These are phyloP conservation scores for Debaryomycetaceae sp. DNA, from an alignment of 1,139 yeast species.

Conservation along the genomic window DNA sequence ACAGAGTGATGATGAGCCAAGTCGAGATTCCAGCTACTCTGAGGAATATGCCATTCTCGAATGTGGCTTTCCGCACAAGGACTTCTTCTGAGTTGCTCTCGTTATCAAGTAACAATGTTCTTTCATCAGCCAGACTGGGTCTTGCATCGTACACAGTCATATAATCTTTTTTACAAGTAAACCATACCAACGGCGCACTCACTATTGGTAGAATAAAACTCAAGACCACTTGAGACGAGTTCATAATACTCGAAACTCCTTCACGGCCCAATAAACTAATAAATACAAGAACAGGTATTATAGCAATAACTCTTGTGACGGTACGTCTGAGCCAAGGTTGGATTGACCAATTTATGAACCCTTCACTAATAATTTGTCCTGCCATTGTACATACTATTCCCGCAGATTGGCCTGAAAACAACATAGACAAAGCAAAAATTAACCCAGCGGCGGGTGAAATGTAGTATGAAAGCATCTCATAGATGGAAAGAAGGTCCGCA, in stretches of 20 bases:
- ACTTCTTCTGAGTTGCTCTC: constrained; percentile 2
- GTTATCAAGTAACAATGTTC: constrained; percentile 13
- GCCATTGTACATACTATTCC: constrained; percentile 82
- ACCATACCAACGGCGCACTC: constrained; percentile 71
- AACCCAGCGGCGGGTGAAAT: constrained; percentile 71
- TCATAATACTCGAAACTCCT: constrained; percentile 67
- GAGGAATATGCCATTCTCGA: constrained; percentile 64
- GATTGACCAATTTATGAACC: constrained; percentile 70
- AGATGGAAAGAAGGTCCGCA: constrained; percentile 75
- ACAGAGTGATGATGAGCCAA: constrained; percentile 68
- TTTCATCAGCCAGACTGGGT: constrained; percentile 11
- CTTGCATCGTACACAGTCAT: constrained; percentile 46
- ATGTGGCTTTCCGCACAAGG: constrained; percentile 24
- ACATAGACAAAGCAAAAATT: constrained; percentile 68
- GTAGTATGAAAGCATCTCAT: constrained; percentile 56
- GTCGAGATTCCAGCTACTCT: constrained; percentile 55
- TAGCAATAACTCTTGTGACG: constrained; percentile 68
- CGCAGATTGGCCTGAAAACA: constrained; percentile 77
- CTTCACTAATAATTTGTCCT: constrained; percentile 79
- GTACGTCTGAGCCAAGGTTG: constrained; percentile 69
- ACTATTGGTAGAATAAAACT: constrained; percentile 71
- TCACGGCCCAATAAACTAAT: constrained; percentile 65
- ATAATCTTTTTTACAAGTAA: constrained; percentile 58
- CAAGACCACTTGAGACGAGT: constrained; percentile 71
- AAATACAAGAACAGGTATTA: constrained; percentile 65